Evolutionary conservation across 1,284 basidiomycete genomes (phyloP).

Genomic region (Crepidotus sp.): DNA sequence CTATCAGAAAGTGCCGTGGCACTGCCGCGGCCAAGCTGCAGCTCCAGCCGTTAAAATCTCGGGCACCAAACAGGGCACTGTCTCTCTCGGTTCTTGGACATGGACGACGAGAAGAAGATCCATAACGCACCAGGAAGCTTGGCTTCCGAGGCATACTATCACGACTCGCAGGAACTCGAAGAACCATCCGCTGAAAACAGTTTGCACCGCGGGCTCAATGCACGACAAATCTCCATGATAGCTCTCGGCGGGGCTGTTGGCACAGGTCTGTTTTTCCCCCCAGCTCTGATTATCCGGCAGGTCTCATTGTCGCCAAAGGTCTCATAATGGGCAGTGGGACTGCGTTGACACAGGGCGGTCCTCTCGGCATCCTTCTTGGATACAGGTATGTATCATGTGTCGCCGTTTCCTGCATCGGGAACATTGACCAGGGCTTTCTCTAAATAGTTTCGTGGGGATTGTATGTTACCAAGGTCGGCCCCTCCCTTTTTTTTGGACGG

Average conservation of each 20-base stretch:
- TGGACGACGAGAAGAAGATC: conserved; percentile 28
- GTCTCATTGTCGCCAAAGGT: not conserved
- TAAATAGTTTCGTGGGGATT: conserved; percentile 40
- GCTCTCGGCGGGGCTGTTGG: conserved; percentile 32
- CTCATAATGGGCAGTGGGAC: conserved; percentile 66
- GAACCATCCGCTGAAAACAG: conserved; percentile 34
- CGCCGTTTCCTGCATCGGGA: not conserved
- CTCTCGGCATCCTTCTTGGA: conserved; percentile 41
- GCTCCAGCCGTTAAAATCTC: too few relatives aligned
- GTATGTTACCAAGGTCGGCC: conserved; percentile 36
- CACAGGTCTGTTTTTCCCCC: conserved; percentile 27
- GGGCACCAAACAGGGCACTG: too few relatives aligned
- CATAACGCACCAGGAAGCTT: conserved; percentile 8
- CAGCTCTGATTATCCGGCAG: too few relatives aligned
- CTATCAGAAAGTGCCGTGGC: too few relatives aligned
- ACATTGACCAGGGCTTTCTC: not conserved
- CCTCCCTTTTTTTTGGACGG: not conserved
- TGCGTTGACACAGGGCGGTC: conserved; percentile 45
- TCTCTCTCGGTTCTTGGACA: not conserved
- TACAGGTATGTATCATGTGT: conserved; percentile 25
- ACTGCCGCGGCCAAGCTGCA: too few relatives aligned
- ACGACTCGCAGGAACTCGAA: conserved; percentile 29
- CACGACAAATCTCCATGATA: conserved; percentile 67
- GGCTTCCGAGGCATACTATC: conserved; percentile 19
- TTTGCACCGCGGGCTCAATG: conserved; percentile 54